phyloP scores from a whole-genome alignment of 768 basidiomycete species.

The Termitomyces sp. region DNA sequence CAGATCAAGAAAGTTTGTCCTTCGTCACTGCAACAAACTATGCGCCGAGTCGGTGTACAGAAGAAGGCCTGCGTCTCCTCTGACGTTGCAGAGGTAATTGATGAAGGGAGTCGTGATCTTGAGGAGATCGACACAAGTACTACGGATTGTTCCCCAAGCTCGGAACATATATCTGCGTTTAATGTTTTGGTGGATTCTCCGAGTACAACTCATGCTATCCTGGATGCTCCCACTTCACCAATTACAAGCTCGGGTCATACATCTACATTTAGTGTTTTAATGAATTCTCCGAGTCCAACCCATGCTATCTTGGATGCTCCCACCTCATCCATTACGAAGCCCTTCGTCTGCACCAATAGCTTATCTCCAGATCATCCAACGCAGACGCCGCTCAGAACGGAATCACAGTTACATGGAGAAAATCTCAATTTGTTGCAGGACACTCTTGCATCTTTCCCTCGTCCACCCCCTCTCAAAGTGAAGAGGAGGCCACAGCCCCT shows the following conservation, averaged over 20 bases:
- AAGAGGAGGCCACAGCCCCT: slow-evolving; percentile 35
- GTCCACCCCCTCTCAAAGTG: slow-evolving; percentile 30
- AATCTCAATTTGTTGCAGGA: slow-evolving; percentile 1
- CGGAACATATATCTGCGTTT: background rate
- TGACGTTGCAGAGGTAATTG: background rate
- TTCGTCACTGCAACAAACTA: slow-evolving; percentile 2
- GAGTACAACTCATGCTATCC: slow-evolving; percentile 15
- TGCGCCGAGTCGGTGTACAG: background rate
- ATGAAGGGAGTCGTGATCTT: background rate
- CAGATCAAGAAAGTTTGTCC: background rate
- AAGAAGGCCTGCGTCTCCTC: background rate
- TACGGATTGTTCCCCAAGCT: background rate
- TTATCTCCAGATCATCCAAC: slow-evolving; percentile 22
- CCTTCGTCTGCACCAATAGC: slow-evolving; percentile 15
- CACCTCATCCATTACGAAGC: slow-evolving; percentile 13
- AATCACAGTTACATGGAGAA: slow-evolving; percentile 6
- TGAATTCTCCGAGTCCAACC: slow-evolving; percentile 10
- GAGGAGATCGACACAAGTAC: background rate
- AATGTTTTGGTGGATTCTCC: background rate
- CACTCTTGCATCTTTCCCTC: slow-evolving; percentile 29
- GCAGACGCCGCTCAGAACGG: slow-evolving; percentile 6
- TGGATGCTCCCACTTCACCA: slow-evolving; percentile 15
- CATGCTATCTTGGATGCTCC: slow-evolving; percentile 16
- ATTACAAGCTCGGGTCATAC: background rate
- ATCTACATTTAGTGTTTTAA: background rate